Conservation (phyloP, 768 basidiomycete species). For the Cystobasidium onofrii region DNA sequence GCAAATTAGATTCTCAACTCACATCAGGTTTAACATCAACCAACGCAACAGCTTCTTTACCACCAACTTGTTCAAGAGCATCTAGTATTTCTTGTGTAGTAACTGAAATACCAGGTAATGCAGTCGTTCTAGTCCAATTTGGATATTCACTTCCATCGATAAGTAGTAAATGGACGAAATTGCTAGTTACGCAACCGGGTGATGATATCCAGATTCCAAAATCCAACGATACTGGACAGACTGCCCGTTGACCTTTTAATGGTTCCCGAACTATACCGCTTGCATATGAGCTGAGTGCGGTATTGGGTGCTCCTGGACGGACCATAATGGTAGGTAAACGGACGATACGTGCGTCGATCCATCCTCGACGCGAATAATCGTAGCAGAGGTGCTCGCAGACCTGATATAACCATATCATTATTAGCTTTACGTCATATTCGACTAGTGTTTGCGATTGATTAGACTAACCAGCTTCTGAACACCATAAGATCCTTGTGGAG, state of each 20-base stretch:
- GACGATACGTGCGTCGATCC: constrained; percentile 56
- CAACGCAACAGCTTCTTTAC: constrained; percentile 50
- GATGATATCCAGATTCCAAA: constrained; percentile 54
- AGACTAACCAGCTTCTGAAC: constrained; percentile 19
- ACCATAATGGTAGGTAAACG: constrained; percentile 58
- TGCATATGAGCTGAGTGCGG: constrained; percentile 56
- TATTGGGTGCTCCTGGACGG: constrained; percentile 54
- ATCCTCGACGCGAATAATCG: constrained; percentile 56
- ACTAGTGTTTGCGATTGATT: too few relatives aligned
- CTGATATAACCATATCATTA: too few relatives aligned
- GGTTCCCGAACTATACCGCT: constrained; percentile 59
- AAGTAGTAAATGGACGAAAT: constrained; percentile 52
- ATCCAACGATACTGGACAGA: constrained; percentile 54
- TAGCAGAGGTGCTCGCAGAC: constrained; percentile 55
- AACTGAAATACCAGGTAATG: constrained; percentile 57
- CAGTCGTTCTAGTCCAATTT: constrained; percentile 53
- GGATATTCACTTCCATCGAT: constrained; percentile 50
- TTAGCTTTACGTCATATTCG: too few relatives aligned
- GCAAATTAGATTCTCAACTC: background rate
- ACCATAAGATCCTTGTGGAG: constrained; percentile 19
- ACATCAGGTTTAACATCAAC: constrained; percentile 42
- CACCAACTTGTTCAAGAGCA: constrained; percentile 54
- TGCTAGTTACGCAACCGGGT: constrained; percentile 53
- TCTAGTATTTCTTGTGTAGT: constrained; percentile 55
- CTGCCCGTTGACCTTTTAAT: constrained; percentile 51